phyloP scores from a whole-genome alignment of 1,284 basidiomycete species.

The Hemileia vastatrix region DNA sequence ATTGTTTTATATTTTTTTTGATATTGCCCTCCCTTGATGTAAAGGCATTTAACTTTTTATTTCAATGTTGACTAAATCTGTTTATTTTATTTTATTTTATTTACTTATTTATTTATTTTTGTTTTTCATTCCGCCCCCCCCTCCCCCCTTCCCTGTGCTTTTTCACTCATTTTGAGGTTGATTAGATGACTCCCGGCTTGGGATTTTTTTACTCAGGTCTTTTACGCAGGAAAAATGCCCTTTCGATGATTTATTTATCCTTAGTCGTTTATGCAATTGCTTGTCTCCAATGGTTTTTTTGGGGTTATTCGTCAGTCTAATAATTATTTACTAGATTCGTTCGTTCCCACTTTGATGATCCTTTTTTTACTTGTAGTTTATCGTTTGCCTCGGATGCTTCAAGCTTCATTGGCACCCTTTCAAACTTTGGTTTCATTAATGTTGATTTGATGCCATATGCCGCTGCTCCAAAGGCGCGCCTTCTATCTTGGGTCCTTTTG shows the following conservation, averaged over 20 bases:
- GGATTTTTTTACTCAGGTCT: slow-evolving; percentile 76
- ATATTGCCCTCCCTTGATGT: not conserved
- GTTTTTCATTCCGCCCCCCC: not conserved
- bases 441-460: slow-evolving; percentile 22
- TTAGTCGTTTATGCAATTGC: slow-evolving; percentile 67
- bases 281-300: slow-evolving; percentile 55
- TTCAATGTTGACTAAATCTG: not conserved
- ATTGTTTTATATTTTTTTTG: not conserved
- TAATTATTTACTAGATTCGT: too few relatives aligned
- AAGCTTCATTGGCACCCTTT: slow-evolving; percentile 18
- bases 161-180: too few relatives aligned
- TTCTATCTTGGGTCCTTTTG: not conserved
- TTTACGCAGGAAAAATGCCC: slow-evolving; percentile 73
- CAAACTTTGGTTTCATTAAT: slow-evolving; percentile 22
- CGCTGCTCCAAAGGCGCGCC: slow-evolving; percentile 11
- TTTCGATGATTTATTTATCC: slow-evolving; percentile 80
- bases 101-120: not conserved
- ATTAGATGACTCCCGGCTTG: slow-evolving; percentile 24
- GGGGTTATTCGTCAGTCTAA: slow-evolving; percentile 19
- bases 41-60: not conserved
- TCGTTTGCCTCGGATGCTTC: slow-evolving; percentile 17
- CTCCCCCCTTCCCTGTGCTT: too few relatives aligned
- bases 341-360: too few relatives aligned
- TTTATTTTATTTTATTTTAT: not conserved
- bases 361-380: too few relatives aligned